Evolutionary conservation across 768 basidiomycete species (phyloP), one percentile per base, ranked within the genome.

Genomic region (Ephemerocybe angulata): DNA sequence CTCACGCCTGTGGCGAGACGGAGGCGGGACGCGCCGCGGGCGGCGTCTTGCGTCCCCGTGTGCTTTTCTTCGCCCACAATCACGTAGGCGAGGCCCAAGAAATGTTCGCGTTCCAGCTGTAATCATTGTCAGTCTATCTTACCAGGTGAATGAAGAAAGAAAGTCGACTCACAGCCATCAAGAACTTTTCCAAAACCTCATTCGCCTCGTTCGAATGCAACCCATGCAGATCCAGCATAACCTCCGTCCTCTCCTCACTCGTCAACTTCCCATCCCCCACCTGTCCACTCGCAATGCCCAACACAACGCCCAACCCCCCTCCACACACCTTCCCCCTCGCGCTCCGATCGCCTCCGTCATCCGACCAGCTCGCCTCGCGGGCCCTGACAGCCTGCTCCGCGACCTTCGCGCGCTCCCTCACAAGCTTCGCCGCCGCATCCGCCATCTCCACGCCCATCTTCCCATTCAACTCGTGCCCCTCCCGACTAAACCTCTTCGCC

Each of bases 21-120:
- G 22, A 84, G 81, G 50, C 90, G 85, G 7, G 91, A 91, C 3
- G 91, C 84, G 25, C 93, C 93, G 35, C 93, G 81, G 12, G 76
- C 82, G 3, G 81, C 73, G 63, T 95, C 93, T 64, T 95, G 92
- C n/a, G 86, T 88, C 2, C 90, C 95, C 0, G 91, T 93, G 68
- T 98, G 96, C 70, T 94, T 96, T 70, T 96, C 92, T 72, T 98
- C 93, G 19, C 97, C 96, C 5, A 98, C 91, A 41, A 99, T 79
- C 19, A 92, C 73, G 67, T 89, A 99, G 4, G 90, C 93, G 53
- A 97, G 73, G 6, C 95, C 96, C 65, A 87, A 85, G 72, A 85
- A 96, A 65, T 87, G 85, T 66, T 97, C 94, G 24, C 79, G 80
- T 68, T 98, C 95, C 59, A 96, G 75, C 90, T 93, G 62, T 33